Base-by-base conservation (phyloP, 192 early-diverging fungal genomes). In the Linnemannia zychae region DNA sequence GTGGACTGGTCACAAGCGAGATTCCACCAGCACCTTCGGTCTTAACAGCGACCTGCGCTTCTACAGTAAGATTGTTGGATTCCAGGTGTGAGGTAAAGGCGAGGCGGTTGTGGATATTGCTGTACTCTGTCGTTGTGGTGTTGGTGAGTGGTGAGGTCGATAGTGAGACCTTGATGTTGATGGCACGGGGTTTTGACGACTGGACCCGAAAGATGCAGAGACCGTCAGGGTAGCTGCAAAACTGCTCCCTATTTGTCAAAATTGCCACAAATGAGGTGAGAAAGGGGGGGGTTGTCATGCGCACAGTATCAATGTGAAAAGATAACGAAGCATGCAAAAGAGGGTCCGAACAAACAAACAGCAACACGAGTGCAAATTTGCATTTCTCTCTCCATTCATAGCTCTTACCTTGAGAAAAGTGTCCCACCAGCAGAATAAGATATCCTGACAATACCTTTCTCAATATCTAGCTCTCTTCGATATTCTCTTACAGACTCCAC, bases 161-260 rank as follows among this genome's bases (percentile, higher is more conserved):
- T 31, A 77, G 48, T 22, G 75, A 77, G 40, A 70, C 67, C 24
- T 52, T 77, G 67, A 77, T 68, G 36, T 70, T 77, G 75, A 77
- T 67, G 2, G 75, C 53, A n/a, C 52, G 37, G 36, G 75, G 75
- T 50, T 33, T 33, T 12, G 75, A 70, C 15, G 33, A 67, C 20
- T 69, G 75, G 20, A 77, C 69, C 36, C 75, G 65, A 36, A 70
- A 40, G 17, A 76, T 47, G 47, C 80, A 82, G 4, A 76, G 70
- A 3, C 53, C 38, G 36, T 82, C 80, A 1, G 75, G 80, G 53
- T 71, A 76, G 18, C 74, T 76, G 50, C 80, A 82, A 68, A 76
- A 72, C 47, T 77, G 75, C n/a, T 77, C 75, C 53, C 75, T 77
- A 50, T 60, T 40, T 15, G 13, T 68, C 24, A 53, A 1, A 22